A percentile compares a stretch with the other conserved stretches of the same genome.
phyloP scores from a whole-genome alignment of 75 land plant genomes.

The Selaginella tamariscina region DNA sequence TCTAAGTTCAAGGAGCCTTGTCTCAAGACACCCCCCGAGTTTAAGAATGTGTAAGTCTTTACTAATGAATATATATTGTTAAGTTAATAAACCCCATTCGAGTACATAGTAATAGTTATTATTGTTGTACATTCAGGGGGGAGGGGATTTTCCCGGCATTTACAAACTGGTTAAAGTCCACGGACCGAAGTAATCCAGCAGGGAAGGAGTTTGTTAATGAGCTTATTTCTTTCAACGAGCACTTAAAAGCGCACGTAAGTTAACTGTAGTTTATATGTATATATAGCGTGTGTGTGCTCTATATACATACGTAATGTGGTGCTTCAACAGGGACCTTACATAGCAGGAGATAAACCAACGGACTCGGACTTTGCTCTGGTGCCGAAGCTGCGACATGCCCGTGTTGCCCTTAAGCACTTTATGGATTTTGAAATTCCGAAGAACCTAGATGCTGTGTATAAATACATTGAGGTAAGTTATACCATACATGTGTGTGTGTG shows the following conservation, averaged over 20 bases:
- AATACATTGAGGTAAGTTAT: constrained; percentile 25
- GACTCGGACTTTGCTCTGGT: constrained; percentile 31
- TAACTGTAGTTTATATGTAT: not conserved
- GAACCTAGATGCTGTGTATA: constrained; percentile 17
- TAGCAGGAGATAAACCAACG: constrained; percentile 25
- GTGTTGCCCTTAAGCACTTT: constrained; percentile 25
- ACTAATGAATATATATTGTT: no score
- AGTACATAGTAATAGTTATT: no score
- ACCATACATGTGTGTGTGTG: not conserved
- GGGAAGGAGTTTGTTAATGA: no score
- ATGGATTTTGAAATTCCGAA: constrained; percentile 23
- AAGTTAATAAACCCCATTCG: no score
- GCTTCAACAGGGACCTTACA: constrained; percentile 25
- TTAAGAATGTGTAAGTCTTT: constrained; percentile 22
- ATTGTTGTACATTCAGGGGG: no score
- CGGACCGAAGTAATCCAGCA: no score
- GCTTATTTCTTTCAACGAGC: constrained; percentile 19
- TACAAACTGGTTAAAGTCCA: no score
- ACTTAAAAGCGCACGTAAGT: constrained; percentile 18
- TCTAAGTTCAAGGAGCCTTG: constrained; percentile 17
- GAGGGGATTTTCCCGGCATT: constrained; percentile 20
- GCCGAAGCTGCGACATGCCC: constrained; percentile 28
- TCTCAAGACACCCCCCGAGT: constrained; percentile 20
- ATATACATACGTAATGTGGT: not conserved
- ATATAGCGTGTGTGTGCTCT: not conserved